phyloP scores from a whole-genome alignment of 2,329 filamentous ascomycete species.

The Lasiodiplodia hormozganensis region DNA sequence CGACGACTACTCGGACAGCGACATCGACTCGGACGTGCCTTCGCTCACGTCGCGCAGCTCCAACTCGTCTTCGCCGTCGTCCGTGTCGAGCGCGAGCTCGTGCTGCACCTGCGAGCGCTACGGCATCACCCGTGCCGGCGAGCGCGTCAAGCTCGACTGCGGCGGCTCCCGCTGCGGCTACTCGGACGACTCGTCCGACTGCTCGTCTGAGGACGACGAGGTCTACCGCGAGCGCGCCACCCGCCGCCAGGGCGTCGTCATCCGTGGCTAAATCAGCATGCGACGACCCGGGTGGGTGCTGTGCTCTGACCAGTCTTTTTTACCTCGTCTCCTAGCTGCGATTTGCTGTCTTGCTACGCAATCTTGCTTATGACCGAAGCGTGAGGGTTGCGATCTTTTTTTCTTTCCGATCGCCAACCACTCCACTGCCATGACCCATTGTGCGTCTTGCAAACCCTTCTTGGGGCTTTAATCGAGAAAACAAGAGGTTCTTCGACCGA shows the following conservation, averaged over 20 bases:
- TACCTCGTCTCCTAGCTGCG: constrained; percentile 14
- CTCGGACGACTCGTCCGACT: constrained; percentile 71
- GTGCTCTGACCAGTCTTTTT: background rate
- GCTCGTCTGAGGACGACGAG: constrained; percentile 74
- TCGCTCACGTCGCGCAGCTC: constrained; percentile 71
- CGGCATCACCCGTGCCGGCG: constrained; percentile 91
- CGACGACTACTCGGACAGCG: constrained; percentile 71
- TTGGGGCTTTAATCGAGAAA: constrained; percentile 11
- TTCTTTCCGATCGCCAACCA: constrained; percentile 13
- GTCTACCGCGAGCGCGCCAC: constrained; percentile 61
- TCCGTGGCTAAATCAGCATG: constrained; percentile 40
- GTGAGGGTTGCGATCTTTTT: constrained; percentile 9
- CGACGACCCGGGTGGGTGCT: constrained; percentile 7
- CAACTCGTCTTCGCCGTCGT: constrained; percentile 70
- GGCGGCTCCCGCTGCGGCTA: constrained; percentile 88
- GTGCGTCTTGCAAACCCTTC: constrained; percentile 6
- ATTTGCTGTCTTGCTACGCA: constrained; percentile 17
- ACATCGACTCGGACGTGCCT: constrained; percentile 69
- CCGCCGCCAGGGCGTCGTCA: constrained; percentile 55
- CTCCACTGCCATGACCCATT: constrained; percentile 7
- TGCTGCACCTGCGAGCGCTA: constrained; percentile 94
- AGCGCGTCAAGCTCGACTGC: constrained; percentile 95
- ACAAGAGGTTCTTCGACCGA: constrained; percentile 22
- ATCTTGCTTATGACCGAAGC: constrained; percentile 6
- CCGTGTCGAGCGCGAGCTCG: constrained; percentile 59